A percentile compares a stretch with the other conserved stretches of the same genome.
These are phyloP conservation scores for Penium margaritaceum DNA, from an alignment of 139 green algal genomes.

Conservation along the genomic window DNA sequence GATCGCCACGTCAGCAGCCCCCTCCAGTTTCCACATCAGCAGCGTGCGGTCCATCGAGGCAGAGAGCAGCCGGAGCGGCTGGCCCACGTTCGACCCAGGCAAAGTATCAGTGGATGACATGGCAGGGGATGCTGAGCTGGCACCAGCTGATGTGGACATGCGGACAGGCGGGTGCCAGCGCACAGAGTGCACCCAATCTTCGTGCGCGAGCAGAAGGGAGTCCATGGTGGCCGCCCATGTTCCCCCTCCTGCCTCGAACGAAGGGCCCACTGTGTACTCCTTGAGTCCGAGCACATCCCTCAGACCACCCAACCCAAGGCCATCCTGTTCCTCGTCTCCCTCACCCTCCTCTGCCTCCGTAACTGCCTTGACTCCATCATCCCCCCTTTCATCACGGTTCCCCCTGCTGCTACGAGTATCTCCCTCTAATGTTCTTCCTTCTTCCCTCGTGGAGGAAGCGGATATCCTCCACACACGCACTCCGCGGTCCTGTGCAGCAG, in stretches of 20 bases:
- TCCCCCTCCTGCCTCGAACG: not conserved
- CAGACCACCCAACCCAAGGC: not conserved
- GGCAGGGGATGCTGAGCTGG: too few species aligned
- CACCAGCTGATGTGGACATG: too few species aligned
- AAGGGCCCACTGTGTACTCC: constrained; percentile 54
- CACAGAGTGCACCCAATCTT: constrained; percentile 87
- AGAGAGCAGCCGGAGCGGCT: constrained; percentile 68
- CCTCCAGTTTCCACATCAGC: constrained; percentile 78
- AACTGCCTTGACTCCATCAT: too few species aligned
- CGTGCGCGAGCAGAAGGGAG: constrained; percentile 68
- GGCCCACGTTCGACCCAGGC: too few species aligned
- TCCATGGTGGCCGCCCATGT: constrained; percentile 60
- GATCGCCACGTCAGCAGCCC: too few species aligned
- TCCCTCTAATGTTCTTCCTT: too few species aligned
- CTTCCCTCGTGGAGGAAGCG: not conserved
- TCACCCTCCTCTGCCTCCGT: not conserved
- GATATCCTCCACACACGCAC: constrained; percentile 59
- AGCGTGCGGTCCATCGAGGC: constrained; percentile 93
- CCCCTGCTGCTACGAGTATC: too few species aligned
- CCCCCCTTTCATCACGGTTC: too few species aligned
- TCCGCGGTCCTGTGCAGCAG: constrained; percentile 75
- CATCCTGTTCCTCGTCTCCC: too few species aligned
- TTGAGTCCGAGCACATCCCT: not conserved
- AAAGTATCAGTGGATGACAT: too few species aligned
- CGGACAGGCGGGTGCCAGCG: constrained; percentile 58